phyloP scores from a whole-genome alignment of 768 basidiomycete genomes.

The Macrocybe gigantea region DNA sequence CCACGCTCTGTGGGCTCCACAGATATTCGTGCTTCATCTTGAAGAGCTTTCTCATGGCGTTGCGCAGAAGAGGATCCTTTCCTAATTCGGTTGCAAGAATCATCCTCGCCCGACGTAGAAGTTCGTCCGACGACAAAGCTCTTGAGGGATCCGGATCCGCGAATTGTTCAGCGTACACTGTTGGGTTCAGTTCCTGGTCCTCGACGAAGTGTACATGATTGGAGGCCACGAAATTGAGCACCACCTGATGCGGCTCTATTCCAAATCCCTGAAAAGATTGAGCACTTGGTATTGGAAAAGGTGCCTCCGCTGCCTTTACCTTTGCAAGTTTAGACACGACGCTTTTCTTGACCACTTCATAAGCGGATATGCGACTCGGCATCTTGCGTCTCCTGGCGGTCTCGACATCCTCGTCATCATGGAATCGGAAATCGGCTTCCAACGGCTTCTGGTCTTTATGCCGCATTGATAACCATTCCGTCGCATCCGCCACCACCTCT shows the following conservation, averaged over 20 bases:
- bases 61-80: conserved; percentile 85
- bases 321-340: conserved; percentile 73
- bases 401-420: conserved; percentile 59
- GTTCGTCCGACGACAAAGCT: conserved; percentile 55
- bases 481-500: conserved; percentile 86
- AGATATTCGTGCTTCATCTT: conserved; percentile 67
- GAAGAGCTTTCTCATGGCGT: conserved; percentile 71
- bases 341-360: conserved; percentile 79
- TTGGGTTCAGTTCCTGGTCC: conserved; percentile 77
- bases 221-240: conserved; percentile 70
- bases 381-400: conserved; percentile 64
- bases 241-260: conserved; percentile 73
- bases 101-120: conserved; percentile 70
- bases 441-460: conserved; percentile 72
- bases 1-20: conserved; percentile 89
- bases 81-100: conserved; percentile 88
- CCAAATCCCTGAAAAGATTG: conserved; percentile 67
- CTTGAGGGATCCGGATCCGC: conserved; percentile 60
- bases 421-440: conserved; percentile 57
- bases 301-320: conserved; percentile 34
- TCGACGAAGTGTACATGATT: conserved; percentile 64
- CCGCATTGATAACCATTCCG: conserved; percentile 86
- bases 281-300: not conserved
- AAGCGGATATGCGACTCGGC: conserved; percentile 79
- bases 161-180: conserved; percentile 83